Evolutionary conservation across 2,329 filamentous ascomycete genomes (phyloP).

Genomic region (Kalmusia sp.): DNA sequence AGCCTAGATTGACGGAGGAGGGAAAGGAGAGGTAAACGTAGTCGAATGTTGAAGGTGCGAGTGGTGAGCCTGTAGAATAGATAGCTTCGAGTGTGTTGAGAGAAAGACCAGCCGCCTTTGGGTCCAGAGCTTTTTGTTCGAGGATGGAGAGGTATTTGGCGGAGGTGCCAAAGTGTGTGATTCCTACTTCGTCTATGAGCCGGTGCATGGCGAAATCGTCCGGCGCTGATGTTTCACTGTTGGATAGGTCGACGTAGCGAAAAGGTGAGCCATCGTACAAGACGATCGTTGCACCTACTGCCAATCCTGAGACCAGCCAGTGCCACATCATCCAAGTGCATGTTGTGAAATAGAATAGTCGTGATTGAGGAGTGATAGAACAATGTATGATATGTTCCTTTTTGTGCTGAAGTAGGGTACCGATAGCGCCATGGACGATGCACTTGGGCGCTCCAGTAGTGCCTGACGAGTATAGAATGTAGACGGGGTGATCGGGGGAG

Average conservation of each 20-base stretch:
- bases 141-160: slow-evolving; percentile 92
- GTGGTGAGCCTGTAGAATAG: slow-evolving; percentile 90
- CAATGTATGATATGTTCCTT: slow-evolving; percentile 93
- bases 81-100: slow-evolving; percentile 74
- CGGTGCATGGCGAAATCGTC: slow-evolving; percentile 82
- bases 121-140: slow-evolving; percentile 70
- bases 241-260: slow-evolving; percentile 48
- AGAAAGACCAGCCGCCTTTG: slow-evolving; percentile 56
- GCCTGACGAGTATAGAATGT: slow-evolving; percentile 91
- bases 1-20: slow-evolving; percentile 79
- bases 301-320: slow-evolving; percentile 88
- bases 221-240: slow-evolving; percentile 61
- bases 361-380: slow-evolving; percentile 74
- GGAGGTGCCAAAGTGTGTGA: slow-evolving; percentile 94
- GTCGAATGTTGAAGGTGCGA: slow-evolving; percentile 90
- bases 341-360: slow-evolving; percentile 92
- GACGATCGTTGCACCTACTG: slow-evolving; percentile 81
- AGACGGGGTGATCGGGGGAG: slow-evolving; percentile 84
- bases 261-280: slow-evolving; percentile 96
- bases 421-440: slow-evolving; percentile 89
- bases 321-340: slow-evolving; percentile 99
- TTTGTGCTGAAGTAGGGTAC: slow-evolving; percentile 94
- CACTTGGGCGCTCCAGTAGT: slow-evolving; percentile 90
- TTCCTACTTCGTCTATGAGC: slow-evolving; percentile 78
- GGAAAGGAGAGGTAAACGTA: slow-evolving; percentile 90